Percentiles rank a stretch among this genome's conserved stretches.
phyloP scores from a whole-genome alignment of 2,329 filamentous ascomycete genomes.

The Tricladium varicosporioides region DNA sequence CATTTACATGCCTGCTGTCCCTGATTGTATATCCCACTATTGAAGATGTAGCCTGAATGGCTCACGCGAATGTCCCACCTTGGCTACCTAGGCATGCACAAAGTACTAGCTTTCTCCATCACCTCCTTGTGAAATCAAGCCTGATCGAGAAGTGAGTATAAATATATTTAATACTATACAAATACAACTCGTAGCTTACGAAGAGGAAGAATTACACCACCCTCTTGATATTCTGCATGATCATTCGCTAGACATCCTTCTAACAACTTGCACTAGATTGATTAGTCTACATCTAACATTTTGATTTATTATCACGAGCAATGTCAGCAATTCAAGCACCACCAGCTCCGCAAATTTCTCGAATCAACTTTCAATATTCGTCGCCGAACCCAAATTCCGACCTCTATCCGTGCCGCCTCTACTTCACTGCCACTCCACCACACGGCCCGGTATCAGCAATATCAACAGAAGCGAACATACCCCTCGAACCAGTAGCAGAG shows the following conservation, averaged over 20 bases:
- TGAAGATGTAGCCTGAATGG: neutral
- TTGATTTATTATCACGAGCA: neutral
- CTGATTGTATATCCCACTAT: constrained; percentile 1
- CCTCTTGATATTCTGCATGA: constrained; percentile 1
- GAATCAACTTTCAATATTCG: constrained; percentile 3
- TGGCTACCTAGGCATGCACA: neutral
- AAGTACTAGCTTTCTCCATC: neutral
- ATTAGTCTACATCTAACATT: neutral
- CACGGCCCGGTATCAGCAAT: constrained; percentile 5
- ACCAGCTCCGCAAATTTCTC: constrained; percentile 3
- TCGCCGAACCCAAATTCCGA: constrained; percentile 1
- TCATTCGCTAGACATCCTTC: neutral
- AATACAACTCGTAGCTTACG: neutral
- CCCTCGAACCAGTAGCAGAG: constrained; percentile 4
- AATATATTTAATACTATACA: neutral
- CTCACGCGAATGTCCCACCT: neutral
- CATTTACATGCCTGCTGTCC: constrained; percentile 4
- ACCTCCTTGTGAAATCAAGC: neutral
- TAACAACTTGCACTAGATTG: constrained; percentile 2
- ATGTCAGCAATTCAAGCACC: constrained; percentile 6
- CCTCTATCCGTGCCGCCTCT: constrained; percentile 3
- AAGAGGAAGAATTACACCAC: constrained; percentile 1
- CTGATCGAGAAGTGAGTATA: neutral
- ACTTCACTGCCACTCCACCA: neutral
- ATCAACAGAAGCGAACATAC: constrained; percentile 2